Evolutionary conservation across 306 rosid species (phyloP).

Genomic region (Crotalaria pallida): DNA sequence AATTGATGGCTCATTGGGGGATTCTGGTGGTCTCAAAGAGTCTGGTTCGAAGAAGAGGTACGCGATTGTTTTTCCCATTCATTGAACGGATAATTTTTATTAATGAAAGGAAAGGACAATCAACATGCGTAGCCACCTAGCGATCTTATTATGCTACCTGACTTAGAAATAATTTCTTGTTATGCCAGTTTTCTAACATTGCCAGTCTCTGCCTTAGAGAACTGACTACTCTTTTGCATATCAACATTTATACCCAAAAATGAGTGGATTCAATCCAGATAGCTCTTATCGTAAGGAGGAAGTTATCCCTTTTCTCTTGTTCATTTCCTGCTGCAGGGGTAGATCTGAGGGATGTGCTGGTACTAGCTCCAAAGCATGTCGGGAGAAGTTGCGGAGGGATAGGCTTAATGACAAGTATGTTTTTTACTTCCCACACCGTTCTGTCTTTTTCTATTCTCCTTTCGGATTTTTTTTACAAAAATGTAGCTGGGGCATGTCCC

Average conservation of each 20-base stretch:
- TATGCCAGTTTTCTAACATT: no score
- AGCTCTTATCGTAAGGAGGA: constrained; percentile 8
- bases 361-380: constrained; percentile 87
- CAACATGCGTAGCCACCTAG: not conserved
- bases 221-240: not conserved
- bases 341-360: constrained; percentile 67
- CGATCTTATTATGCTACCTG: constrained; percentile 3
- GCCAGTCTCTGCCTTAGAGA: not conserved
- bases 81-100: not conserved
- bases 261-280: not conserved
- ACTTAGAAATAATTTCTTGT: not conserved
- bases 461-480: not conserved
- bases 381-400: constrained; percentile 96
- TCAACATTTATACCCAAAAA: not conserved
- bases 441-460: not conserved
- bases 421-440: not conserved
- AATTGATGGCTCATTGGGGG: constrained; percentile 70
- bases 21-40: constrained; percentile 64
- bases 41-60: constrained; percentile 90
- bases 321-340: constrained; percentile 47
- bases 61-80: not conserved
- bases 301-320: constrained; percentile 3
- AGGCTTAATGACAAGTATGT: constrained; percentile 89
- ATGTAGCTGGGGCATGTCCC: constrained; percentile 1
- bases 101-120: not conserved